These are phyloP conservation scores for Lachancea sp. DNA, from an alignment of 805 yeast genomes.

Conservation along the genomic window DNA sequence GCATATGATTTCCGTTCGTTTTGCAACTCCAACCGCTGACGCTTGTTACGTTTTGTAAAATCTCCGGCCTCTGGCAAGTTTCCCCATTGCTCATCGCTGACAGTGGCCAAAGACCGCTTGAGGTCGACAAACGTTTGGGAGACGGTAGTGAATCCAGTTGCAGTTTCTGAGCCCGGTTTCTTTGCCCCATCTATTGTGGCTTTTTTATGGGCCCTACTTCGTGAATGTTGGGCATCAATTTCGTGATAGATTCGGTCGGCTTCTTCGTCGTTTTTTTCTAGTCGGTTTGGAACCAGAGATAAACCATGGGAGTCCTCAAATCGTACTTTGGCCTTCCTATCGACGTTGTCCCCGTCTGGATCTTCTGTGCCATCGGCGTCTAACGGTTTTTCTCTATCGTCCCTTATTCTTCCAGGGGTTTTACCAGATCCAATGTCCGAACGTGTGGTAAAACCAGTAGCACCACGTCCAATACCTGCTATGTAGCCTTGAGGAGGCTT, in stretches of 20 bases:
- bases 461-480: constrained; percentile 94
- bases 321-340: background rate
- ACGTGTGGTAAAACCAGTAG: constrained; percentile 83
- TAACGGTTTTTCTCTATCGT: constrained; percentile 29
- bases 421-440: constrained; percentile 43
- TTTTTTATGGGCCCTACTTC: constrained; percentile 18
- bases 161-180: constrained; percentile 11
- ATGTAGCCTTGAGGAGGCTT: constrained; percentile 86
- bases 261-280: constrained; percentile 60
- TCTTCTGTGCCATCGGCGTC: constrained; percentile 2
- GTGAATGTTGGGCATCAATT: constrained; percentile 52
- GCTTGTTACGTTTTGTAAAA: constrained; percentile 69
- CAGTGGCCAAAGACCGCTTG: constrained; percentile 51
- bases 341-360: background rate
- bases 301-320: constrained; percentile 8
- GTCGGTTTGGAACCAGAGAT: constrained; percentile 16
- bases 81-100: constrained; percentile 72
- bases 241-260: constrained; percentile 65
- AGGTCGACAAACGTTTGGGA: constrained; percentile 60
- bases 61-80: constrained; percentile 84
- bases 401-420: constrained; percentile 11
- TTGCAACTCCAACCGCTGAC: constrained; percentile 57
- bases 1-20: constrained; percentile 68
- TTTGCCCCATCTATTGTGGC: constrained; percentile 3
- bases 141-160: constrained; percentile 26